Conservation (phyloP, 2,329 filamentous ascomycete species). For the Diplodia scrobiculata region DNA sequence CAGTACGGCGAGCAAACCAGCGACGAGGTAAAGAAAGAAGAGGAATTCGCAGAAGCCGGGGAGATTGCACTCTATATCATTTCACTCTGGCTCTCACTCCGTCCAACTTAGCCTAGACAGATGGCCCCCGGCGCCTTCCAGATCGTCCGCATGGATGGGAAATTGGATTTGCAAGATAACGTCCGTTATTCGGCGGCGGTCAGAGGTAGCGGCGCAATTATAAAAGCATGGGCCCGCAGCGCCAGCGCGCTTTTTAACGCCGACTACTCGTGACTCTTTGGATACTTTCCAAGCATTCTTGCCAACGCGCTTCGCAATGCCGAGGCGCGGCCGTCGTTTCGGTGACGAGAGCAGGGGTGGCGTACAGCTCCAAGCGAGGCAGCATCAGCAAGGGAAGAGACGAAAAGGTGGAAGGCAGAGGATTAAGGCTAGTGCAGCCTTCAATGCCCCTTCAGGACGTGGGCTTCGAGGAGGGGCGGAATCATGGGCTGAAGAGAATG, state of each 20-base stretch:
- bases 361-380: neutral
- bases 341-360: neutral
- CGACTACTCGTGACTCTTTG: neutral
- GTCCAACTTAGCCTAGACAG: neutral
- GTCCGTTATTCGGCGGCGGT: slow-evolving; percentile 1
- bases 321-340: neutral
- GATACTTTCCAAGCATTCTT: slow-evolving; percentile 4
- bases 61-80: neutral
- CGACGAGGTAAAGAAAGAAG: neutral
- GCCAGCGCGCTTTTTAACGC: neutral
- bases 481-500: neutral
- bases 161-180: slow-evolving; percentile 23
- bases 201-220: neutral
- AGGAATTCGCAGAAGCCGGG: neutral
- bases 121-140: neutral
- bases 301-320: neutral
- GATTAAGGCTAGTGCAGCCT: neutral
- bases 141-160: slow-evolving; percentile 23
- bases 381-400: neutral
- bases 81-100: neutral
- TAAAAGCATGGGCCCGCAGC: neutral
- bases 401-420: neutral
- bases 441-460: neutral
- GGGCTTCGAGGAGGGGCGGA: neutral
- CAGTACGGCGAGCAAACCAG: neutral